phyloP scores from a whole-genome alignment of 495 filamentous ascomycete genomes.

The Hyaloscypha hepaticicola region DNA sequence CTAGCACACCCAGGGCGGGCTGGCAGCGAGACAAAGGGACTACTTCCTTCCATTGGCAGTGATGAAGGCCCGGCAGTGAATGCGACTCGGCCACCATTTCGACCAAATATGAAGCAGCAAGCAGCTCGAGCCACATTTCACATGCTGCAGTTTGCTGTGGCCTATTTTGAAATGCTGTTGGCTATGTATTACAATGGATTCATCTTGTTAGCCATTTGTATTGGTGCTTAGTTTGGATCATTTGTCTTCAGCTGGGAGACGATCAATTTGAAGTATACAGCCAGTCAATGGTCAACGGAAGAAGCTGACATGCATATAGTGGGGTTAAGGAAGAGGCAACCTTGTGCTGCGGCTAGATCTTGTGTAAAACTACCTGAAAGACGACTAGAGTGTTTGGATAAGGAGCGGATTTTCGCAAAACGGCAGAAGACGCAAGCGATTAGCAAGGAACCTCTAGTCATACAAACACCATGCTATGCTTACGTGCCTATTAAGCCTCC shows the following conservation, averaged over 20 bases:
- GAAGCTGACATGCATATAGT: conserved; percentile 11
- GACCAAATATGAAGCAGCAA: conserved; percentile 57
- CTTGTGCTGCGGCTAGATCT: conserved; percentile 24
- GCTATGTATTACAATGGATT: conserved; percentile 47
- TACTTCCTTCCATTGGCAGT: conserved; percentile 13
- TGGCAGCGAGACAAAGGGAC: not conserved
- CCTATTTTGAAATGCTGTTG: conserved; percentile 71
- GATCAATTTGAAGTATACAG: conserved; percentile 18
- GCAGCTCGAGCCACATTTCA: conserved; percentile 60
- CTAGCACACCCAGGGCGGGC: not conserved
- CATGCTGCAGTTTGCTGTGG: conserved; percentile 65
- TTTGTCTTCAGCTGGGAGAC: conserved; percentile 61
- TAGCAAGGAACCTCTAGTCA: not conserved
- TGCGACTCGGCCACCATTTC: not conserved
- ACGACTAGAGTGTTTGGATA: not conserved
- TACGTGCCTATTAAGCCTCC: not conserved
- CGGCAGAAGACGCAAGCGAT: too few relatives aligned
- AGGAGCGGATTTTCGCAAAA: too few relatives aligned
- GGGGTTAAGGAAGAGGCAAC: conserved; percentile 19
- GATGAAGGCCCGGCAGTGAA: conserved; percentile 13
- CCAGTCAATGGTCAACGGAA: not conserved
- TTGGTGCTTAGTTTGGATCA: conserved; percentile 60
- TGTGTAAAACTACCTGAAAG: not conserved
- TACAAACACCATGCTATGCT: not conserved
- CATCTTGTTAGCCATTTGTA: conserved; percentile 60